These are phyloP conservation scores for Tolypocladium tropicale DNA, from an alignment of 2,329 filamentous ascomycete species.

Conservation along the genomic window DNA sequence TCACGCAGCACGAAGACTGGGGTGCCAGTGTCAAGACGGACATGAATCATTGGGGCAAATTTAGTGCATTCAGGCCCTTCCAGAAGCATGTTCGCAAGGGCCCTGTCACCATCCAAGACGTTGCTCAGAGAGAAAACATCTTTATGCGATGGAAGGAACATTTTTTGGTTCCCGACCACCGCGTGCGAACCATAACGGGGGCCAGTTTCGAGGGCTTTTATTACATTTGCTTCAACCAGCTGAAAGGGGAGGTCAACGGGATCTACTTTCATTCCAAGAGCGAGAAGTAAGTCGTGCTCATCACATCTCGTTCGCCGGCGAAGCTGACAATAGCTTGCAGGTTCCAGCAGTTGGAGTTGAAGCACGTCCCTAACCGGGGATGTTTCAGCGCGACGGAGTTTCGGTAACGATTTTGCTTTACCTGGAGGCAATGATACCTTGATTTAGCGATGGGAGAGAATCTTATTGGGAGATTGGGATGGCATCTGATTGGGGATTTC, in stretches of 20 bases:
- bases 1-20: slow-evolving; percentile 82
- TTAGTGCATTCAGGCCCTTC: slow-evolving; percentile 75
- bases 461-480: background rate
- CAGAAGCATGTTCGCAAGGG: slow-evolving; percentile 47
- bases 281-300: slow-evolving; percentile 63
- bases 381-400: slow-evolving; percentile 86
- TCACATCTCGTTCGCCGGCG: background rate
- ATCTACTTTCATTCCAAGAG: slow-evolving; percentile 98
- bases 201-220: slow-evolving; percentile 98
- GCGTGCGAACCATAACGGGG: slow-evolving; percentile 80
- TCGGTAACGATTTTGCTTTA: slow-evolving; percentile 17
- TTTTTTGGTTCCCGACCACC: slow-evolving; percentile 91
- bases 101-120: slow-evolving; percentile 51
- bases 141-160: slow-evolving; percentile 99
- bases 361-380: slow-evolving; percentile 75
- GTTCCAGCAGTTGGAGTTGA: slow-evolving; percentile 86
- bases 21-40: slow-evolving; percentile 88
- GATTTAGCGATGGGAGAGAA: slow-evolving; percentile 2
- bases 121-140: slow-evolving; percentile 72
- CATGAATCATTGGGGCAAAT: slow-evolving; percentile 85
- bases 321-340: slow-evolving; percentile 29
- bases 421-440: slow-evolving; percentile 2
- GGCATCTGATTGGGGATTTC: background rate
- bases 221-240: slow-evolving; percentile 97
- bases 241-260: slow-evolving; percentile 74